Percentiles rank a stretch among this genome's conserved stretches.
phyloP scores from a whole-genome alignment of 2,329 filamentous ascomycete genomes.

The Gnomoniopsis sp. region DNA sequence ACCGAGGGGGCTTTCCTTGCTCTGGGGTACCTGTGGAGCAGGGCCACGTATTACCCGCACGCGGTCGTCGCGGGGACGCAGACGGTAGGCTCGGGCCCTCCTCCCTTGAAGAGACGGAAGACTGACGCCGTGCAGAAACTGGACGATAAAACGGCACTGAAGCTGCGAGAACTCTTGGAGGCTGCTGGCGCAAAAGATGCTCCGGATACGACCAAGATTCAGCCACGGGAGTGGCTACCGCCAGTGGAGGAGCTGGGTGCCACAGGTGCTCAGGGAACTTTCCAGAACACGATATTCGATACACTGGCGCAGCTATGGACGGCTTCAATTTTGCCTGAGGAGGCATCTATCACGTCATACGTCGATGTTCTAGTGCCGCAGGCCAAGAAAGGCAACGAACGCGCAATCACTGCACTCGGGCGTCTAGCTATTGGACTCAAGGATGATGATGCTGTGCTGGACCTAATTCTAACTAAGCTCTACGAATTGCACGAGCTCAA shows the following conservation, averaged over 20 bases:
- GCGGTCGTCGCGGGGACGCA: background rate
- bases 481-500: conserved; percentile 80
- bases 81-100: background rate
- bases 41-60: conserved; percentile 39
- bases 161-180: background rate
- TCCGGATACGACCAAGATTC: background rate
- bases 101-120: conserved; percentile 1
- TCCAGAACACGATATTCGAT: conserved; percentile 41
- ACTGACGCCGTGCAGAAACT: conserved; percentile 8
- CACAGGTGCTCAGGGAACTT: background rate
- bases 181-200: conserved; percentile 1
- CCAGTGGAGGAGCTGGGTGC: conserved; percentile 3
- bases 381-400: conserved; percentile 78
- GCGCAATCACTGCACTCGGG: conserved; percentile 77
- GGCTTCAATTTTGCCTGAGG: conserved; percentile 32
- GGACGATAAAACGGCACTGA: background rate
- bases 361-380: conserved; percentile 62
- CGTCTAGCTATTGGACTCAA: conserved; percentile 65
- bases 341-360: conserved; percentile 38
- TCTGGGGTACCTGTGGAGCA: conserved; percentile 41
- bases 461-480: conserved; percentile 62
- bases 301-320: conserved; percentile 45
- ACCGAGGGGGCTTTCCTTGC: conserved; percentile 46
- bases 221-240: conserved; percentile 10
- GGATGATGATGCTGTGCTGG: conserved; percentile 30